Base-by-base conservation (phyloP, 2,329 filamentous ascomycete genomes). In the Intubia oerlemansii region DNA sequence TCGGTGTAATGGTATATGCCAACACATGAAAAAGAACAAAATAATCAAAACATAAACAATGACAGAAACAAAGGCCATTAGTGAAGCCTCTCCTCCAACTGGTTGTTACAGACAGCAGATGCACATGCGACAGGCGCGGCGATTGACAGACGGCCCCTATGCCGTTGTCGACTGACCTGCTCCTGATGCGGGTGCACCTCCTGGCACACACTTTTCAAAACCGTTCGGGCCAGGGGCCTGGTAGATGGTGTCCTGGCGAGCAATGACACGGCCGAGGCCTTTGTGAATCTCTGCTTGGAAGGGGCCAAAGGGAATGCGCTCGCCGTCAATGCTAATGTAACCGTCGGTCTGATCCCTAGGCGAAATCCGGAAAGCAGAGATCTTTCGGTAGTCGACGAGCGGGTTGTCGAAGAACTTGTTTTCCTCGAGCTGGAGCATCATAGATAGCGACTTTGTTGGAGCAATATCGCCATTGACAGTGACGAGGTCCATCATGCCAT, bases 251-350 rank as follows among this genome's bases (percentile, higher is more conserved):
- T 70, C 77, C 17, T 58, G 66, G 50, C 75, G 80, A 28, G 79
- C 80, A 37, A 95, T 55, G n/a, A 85, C 77, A 4, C 77, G 80
- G 1, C 80, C 88, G 15, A 98, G 56, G 0, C 75, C 77, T 29
- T 57, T 64, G 47, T 93, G 81, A 6, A 93, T 62, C 51, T 98
- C 88, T 3, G 73, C 80, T 54, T 98, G 88, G 45, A 93, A 90
- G 0, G 80, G 76, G 41, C 74, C 74, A 46, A 91, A 95, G 0
- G 81, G 77, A 3, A 91, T 60, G 30, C 66, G 63, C 52, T 98
- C 88, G 21, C 88, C 88, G 44, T 95, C 88, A 38, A 98, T 81
- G 46, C 81, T 90, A 46, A 98, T 90, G 47, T 78, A 88, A 2
- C 85, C 85, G 36, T 72, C 62, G 22, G 65, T 55, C 41, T 72